phyloP scores from a whole-genome alignment of 169 alveolate species.

The Eimeria praecox region DNA sequence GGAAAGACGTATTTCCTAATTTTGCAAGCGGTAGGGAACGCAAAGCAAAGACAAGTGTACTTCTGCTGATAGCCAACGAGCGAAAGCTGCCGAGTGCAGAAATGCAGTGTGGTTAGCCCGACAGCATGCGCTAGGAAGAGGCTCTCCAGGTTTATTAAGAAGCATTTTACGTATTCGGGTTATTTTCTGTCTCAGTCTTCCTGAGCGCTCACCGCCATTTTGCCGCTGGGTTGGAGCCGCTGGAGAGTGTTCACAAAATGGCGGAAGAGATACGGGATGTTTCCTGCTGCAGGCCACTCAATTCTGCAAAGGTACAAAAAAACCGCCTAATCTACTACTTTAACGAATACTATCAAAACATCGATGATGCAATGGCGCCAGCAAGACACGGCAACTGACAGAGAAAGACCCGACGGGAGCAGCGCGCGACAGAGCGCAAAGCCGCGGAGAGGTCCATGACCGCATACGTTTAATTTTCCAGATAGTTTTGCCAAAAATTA shows the following conservation, averaged over 20 bases:
- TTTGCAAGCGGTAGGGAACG: background rate
- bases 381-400: background rate
- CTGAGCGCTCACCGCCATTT: conserved; percentile 34
- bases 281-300: background rate
- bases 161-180: background rate
- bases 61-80: background rate
- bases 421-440: conserved; percentile 19
- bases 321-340: background rate
- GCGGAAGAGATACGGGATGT: background rate
- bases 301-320: background rate
- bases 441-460: background rate
- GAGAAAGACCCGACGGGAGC: conserved; percentile 11
- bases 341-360: background rate
- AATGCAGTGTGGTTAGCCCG: background rate
- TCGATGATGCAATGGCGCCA: background rate
- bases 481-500: background rate
- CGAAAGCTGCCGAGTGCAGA: background rate
- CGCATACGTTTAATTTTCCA: background rate
- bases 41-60: background rate
- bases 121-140: background rate
- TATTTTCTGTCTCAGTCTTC: background rate
- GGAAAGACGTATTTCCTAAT: background rate
- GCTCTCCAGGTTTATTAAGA: background rate
- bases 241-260: background rate
- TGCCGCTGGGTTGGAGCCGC: background rate